These are phyloP conservation scores for Lichtheimia ramosa DNA, from an alignment of 371 early-diverging fungal genomes.

Conservation along the genomic window DNA sequence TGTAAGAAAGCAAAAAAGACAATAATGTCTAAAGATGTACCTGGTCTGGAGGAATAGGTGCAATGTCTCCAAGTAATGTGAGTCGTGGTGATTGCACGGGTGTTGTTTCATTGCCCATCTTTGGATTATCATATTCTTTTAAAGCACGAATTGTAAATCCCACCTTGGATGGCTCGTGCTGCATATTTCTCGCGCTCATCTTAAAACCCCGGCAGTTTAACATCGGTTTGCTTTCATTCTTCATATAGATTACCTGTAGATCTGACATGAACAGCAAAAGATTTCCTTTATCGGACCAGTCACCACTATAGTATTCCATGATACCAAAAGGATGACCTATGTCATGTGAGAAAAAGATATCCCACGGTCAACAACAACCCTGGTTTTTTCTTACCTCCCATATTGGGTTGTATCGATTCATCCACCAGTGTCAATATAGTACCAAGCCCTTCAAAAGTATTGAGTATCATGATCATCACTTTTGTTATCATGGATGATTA, in stretches of 20 bases:
- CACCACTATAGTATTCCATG: constrained; percentile 56
- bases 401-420: constrained; percentile 4
- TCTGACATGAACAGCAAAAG: constrained; percentile 45
- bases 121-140: constrained; percentile 30
- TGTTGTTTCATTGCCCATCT: constrained; percentile 18
- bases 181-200: constrained; percentile 45
- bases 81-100: constrained; percentile 54
- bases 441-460: constrained; percentile 20
- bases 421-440: constrained; percentile 23
- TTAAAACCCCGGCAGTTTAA: constrained; percentile 1
- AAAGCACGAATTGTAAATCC: constrained; percentile 34
- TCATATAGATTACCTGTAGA: constrained; percentile 29
- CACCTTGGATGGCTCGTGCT: constrained; percentile 18
- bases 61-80: constrained; percentile 46
- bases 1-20: neutral
- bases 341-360: neutral
- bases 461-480: neutral
- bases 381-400: constrained; percentile 11
- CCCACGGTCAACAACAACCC: neutral
- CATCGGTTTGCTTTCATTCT: neutral
- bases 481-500: neutral
- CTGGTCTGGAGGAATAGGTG: neutral
- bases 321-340: constrained; percentile 54
- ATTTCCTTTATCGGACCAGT: constrained; percentile 44
- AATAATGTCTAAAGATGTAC: constrained; percentile 12